Percentiles rank a stretch among this genome's conserved stretches.
phyloP scores from a whole-genome alignment of 2,329 filamentous ascomycete species.

The Penicillium expansum region DNA sequence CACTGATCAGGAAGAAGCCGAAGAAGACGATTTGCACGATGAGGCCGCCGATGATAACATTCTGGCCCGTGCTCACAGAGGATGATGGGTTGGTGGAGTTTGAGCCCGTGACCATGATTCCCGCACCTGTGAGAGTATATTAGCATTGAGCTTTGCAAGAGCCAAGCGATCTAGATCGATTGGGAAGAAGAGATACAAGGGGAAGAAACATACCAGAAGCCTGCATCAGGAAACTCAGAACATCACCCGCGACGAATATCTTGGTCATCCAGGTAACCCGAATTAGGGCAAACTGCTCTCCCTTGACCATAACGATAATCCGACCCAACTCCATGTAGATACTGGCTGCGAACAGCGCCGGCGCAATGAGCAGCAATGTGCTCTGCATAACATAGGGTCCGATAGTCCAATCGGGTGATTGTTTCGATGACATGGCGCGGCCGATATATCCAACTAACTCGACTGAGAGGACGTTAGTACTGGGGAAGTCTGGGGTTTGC shows the following conservation, averaged over 20 bases:
- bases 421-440: slow-evolving; percentile 43
- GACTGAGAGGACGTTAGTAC: slow-evolving; percentile 35
- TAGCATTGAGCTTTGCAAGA: background rate
- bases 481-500: background rate
- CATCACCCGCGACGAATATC: slow-evolving; percentile 30
- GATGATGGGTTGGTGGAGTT: background rate
- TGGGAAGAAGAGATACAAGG: background rate
- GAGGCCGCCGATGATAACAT: slow-evolving; percentile 29
- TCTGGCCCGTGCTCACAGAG: slow-evolving; percentile 17
- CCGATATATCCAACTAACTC: slow-evolving; percentile 54
- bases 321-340: slow-evolving; percentile 30
- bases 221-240: slow-evolving; percentile 33
- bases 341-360: slow-evolving; percentile 27
- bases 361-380: slow-evolving; percentile 26
- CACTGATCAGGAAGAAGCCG: slow-evolving; percentile 28
- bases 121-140: slow-evolving; percentile 11
- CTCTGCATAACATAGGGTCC: slow-evolving; percentile 29
- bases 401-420: slow-evolving; percentile 30
- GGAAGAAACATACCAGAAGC: slow-evolving; percentile 20
- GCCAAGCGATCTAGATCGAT: no score
- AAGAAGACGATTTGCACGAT: slow-evolving; percentile 34
- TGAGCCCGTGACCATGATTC: slow-evolving; percentile 20
- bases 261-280: slow-evolving; percentile 28
- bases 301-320: slow-evolving; percentile 24
- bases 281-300: slow-evolving; percentile 21